These are phyloP conservation scores for Corylus avellana DNA, from an alignment of 306 rosid genomes.

Conservation along the genomic window DNA sequence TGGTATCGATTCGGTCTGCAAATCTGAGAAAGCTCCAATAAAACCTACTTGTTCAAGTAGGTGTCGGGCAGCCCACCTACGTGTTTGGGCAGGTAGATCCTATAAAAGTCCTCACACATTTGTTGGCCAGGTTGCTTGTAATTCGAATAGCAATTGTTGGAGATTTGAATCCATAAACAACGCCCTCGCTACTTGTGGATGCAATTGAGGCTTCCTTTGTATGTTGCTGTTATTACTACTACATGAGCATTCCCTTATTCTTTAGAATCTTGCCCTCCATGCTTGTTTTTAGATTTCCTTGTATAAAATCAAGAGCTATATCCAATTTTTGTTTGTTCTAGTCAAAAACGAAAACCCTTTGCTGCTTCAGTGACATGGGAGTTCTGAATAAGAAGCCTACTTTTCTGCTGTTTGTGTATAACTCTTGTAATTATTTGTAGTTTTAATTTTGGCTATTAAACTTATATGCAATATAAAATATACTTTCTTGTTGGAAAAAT, in stretches of 20 bases:
- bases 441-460: too few species aligned
- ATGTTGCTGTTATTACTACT: conserved; percentile 1
- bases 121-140: not conserved
- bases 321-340: not conserved
- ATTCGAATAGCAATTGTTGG: too few species aligned
- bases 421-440: not conserved
- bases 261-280: not conserved
- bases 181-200: conserved; percentile 19
- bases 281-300: not conserved
- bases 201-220: conserved; percentile 21
- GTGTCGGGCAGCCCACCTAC: too few species aligned
- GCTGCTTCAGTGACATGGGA: conserved; percentile 2
- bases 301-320: conserved; percentile 1
- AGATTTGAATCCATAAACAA: not conserved
- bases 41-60: too few species aligned
- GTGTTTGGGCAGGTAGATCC: too few species aligned
- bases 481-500: too few species aligned
- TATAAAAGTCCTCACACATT: too few species aligned
- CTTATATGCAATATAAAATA: too few species aligned
- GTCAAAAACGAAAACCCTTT: not conserved
- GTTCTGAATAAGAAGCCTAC: conserved; percentile 24
- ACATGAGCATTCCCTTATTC: not conserved
- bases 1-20: too few species aligned
- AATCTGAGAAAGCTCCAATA: too few species aligned
- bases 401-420: not conserved